These are phyloP conservation scores for Debaryomyces fabryi DNA, from an alignment of 1,139 yeast species.

Conservation along the genomic window DNA sequence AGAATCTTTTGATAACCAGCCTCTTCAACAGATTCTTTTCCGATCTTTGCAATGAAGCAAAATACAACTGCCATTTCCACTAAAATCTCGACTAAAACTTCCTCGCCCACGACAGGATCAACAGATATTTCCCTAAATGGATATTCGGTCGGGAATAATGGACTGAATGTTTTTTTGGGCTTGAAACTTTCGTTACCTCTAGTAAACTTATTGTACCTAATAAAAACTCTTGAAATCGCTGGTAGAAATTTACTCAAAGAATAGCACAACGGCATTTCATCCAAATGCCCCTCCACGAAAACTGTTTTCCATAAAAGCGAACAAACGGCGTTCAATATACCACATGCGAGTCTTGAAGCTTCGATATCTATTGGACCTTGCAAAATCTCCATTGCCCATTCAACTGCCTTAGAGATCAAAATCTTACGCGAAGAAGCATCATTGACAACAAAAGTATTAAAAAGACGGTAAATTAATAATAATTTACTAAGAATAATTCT, in stretches of 20 bases:
- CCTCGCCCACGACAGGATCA: constrained; percentile 76
- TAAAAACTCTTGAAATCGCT: constrained; percentile 52
- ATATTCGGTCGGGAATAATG: constrained; percentile 65
- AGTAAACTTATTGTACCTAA: constrained; percentile 56
- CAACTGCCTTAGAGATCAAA: constrained; percentile 54
- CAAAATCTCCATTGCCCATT: constrained; percentile 67
- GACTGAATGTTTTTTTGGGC: constrained; percentile 64
- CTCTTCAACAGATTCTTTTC: constrained; percentile 48
- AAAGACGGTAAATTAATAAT: constrained; percentile 59
- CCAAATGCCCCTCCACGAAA: constrained; percentile 24
- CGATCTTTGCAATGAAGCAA: constrained; percentile 57
- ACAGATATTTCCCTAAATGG: constrained; percentile 70
- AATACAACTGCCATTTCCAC: constrained; percentile 69
- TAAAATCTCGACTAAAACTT: constrained; percentile 69
- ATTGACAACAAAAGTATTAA: constrained; percentile 50
- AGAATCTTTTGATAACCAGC: constrained; percentile 43
- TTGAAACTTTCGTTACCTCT: constrained; percentile 54
- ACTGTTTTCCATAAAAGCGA: constrained; percentile 38
- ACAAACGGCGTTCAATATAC: constrained; percentile 56
- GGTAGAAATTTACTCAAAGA: constrained; percentile 57
- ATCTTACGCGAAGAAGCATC: constrained; percentile 39
- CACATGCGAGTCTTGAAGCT: constrained; percentile 64
- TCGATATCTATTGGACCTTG: constrained; percentile 56
- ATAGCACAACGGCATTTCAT: constrained; percentile 39
- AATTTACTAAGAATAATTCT: constrained; percentile 59